phyloP scores from a whole-genome alignment of 1,139 yeast species.

The Debaryomyces sp. region DNA sequence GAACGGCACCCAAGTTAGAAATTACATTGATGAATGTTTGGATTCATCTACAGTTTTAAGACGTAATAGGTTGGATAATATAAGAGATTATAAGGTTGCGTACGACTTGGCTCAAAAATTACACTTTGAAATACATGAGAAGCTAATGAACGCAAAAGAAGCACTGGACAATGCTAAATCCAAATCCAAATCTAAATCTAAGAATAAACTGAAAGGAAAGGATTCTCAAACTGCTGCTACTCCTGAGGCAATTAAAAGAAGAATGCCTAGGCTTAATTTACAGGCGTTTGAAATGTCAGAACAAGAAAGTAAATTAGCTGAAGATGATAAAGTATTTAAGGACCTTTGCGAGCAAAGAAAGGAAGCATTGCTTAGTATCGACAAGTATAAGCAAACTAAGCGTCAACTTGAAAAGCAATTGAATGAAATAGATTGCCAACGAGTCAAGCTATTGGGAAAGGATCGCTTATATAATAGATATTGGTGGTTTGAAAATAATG shows the following conservation, averaged over 20 bases:
- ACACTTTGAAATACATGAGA: conserved; percentile 41
- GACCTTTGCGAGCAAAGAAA: conserved; percentile 46
- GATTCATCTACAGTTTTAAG: conserved; percentile 66
- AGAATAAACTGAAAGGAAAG: conserved; percentile 15
- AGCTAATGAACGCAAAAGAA: conserved; percentile 12
- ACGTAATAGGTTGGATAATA: conserved; percentile 67
- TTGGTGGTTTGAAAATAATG: conserved; percentile 95
- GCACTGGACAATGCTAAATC: conserved; percentile 8
- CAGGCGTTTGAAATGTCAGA: conserved; percentile 47
- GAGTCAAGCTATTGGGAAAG: conserved; percentile 76
- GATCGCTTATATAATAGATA: conserved; percentile 85
- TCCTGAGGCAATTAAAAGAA: conserved; percentile 21
- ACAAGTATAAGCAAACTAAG: conserved; percentile 48
- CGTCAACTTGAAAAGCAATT: conserved; percentile 57
- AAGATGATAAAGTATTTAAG: conserved; percentile 48
- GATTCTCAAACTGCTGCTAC: conserved; percentile 3
- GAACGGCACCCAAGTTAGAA: conserved; percentile 61
- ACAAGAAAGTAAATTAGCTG: conserved; percentile 52
- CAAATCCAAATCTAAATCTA: conserved; percentile 2
- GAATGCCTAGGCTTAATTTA: conserved; percentile 32
- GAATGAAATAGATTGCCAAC: conserved; percentile 72
- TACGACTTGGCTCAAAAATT: conserved; percentile 54
- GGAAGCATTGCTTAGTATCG: conserved; percentile 42
- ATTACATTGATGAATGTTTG: conserved; percentile 66
- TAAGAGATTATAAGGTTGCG: conserved; percentile 58